Conservation (phyloP, 2,329 filamentous ascomycete species). For the Phyllosticta paracitricarpa region DNA sequence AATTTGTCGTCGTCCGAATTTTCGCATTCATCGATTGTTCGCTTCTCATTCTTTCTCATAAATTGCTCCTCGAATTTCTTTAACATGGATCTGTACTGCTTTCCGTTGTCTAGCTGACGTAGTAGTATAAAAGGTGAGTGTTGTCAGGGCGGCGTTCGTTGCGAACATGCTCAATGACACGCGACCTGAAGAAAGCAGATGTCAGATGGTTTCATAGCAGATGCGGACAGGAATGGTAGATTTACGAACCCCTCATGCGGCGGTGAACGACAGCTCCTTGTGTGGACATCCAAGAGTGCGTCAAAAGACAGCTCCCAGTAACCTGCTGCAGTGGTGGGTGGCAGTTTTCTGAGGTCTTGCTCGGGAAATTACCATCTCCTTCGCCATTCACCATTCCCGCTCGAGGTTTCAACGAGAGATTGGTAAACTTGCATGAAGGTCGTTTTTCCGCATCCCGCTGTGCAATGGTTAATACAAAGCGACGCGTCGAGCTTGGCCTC, state of each 20-base stretch:
- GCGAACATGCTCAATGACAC: not conserved
- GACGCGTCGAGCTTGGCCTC: not conserved
- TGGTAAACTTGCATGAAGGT: not conserved
- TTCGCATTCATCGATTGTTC: not conserved
- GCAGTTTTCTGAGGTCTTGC: too few relatives aligned
- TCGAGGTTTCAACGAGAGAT: too few relatives aligned
- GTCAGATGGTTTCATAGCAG: not conserved
- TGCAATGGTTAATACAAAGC: not conserved
- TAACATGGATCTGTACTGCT: not conserved
- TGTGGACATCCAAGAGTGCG: too few relatives aligned
- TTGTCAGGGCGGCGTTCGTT: not conserved
- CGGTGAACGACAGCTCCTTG: too few relatives aligned
- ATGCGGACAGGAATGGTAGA: too few relatives aligned
- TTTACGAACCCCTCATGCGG: too few relatives aligned
- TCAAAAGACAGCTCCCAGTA: too few relatives aligned
- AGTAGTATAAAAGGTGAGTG: not conserved
- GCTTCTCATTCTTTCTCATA: not conserved
- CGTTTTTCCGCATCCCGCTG: not conserved
- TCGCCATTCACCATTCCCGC: too few relatives aligned
- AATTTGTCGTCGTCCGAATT: not conserved
- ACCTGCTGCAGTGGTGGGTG: too few relatives aligned
- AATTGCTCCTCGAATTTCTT: not conserved
- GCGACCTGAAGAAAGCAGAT: not conserved
- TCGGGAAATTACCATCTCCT: too few relatives aligned
- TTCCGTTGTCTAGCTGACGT: not conserved